Evolutionary conservation across 2,329 filamentous ascomycete genomes (phyloP).

Genomic region (Lachnum nothofagi): DNA sequence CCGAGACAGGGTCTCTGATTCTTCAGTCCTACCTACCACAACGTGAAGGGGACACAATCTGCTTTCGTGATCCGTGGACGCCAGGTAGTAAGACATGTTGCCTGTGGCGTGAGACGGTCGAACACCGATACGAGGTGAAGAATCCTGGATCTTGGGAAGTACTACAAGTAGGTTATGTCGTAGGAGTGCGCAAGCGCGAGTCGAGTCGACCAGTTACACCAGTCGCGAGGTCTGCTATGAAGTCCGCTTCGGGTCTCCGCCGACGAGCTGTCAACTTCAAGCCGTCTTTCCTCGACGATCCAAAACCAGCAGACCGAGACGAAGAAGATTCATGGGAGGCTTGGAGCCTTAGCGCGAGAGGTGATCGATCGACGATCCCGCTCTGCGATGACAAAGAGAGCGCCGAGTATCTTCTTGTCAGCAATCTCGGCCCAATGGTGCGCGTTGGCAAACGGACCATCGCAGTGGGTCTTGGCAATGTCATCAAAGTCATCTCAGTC

Average conservation of each 20-base stretch:
- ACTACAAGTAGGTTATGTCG: slow-evolving; percentile 53
- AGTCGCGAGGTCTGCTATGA: background rate
- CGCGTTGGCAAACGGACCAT: slow-evolving; percentile 59
- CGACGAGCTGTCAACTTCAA: slow-evolving; percentile 11
- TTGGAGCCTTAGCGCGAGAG: slow-evolving; percentile 45
- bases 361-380: slow-evolving; percentile 30
- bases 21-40: slow-evolving; percentile 58
- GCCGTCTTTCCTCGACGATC: background rate
- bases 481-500: slow-evolving; percentile 64
- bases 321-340: slow-evolving; percentile 45
- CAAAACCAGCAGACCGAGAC: background rate
- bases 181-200: slow-evolving; percentile 54
- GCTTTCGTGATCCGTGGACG: slow-evolving; percentile 44
- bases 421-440: slow-evolving; percentile 59
- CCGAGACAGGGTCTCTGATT: slow-evolving; percentile 56
- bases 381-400: slow-evolving; percentile 18
- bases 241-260: slow-evolving; percentile 11
- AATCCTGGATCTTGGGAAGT: slow-evolving; percentile 63
- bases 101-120: slow-evolving; percentile 47
- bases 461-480: slow-evolving; percentile 66
- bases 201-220: slow-evolving; percentile 13
- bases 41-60: slow-evolving; percentile 51
- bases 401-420: slow-evolving; percentile 55
- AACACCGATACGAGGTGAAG: slow-evolving; percentile 49
- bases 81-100: slow-evolving; percentile 42